Percentiles rank a stretch among this genome's conserved stretches.
Evolutionary conservation across 306 rosid species (phyloP).

Genomic region (Carpinus fangiana): DNA sequence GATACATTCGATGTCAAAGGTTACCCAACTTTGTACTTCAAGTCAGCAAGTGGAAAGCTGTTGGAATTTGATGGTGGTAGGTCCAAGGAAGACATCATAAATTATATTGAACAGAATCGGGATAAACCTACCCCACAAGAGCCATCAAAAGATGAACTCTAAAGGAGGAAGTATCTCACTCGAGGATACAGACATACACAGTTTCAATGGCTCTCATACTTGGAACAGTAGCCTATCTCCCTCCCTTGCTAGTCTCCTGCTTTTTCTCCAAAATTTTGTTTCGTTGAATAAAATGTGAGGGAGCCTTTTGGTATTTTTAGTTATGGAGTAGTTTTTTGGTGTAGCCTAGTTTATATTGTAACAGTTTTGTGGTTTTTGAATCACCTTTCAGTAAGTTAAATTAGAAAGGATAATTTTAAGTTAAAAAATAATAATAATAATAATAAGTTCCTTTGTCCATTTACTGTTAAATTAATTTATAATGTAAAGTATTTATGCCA

Average conservation of each 20-base stretch:
- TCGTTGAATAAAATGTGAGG: conserved; percentile 44
- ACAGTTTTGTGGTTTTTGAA: conserved; percentile 35
- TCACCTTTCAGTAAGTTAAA: conserved; percentile 19
- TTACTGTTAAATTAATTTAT: no score
- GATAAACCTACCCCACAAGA: conserved; percentile 54
- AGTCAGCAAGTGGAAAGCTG: conserved; percentile 70
- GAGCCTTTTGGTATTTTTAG: conserved; percentile 24
- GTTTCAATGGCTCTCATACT: conserved; percentile 26
- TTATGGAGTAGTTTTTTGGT: conserved; percentile 14
- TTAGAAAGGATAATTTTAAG: conserved; percentile 6
- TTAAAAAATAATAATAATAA: no score
- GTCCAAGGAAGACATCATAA: conserved; percentile 71
- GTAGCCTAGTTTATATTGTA: conserved; percentile 32
- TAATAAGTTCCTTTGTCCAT: no score
- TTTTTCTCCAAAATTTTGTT: conserved; percentile 1
- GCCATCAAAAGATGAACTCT: conserved; percentile 77
- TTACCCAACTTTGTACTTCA: conserved; percentile 79
- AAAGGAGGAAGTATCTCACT: conserved; percentile 27
- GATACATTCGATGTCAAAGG: conserved; percentile 72
- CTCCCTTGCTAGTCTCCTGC: conserved; percentile 1
- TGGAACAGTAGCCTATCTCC: conserved; percentile 24
- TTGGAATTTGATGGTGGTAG: conserved; percentile 54
- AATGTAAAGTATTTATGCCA: no score
- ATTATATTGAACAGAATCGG: conserved; percentile 71
- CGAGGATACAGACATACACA: conserved; percentile 20